Base-by-base conservation (phyloP, 2,329 filamentous ascomycete genomes). In the Sclerotinia minor region DNA sequence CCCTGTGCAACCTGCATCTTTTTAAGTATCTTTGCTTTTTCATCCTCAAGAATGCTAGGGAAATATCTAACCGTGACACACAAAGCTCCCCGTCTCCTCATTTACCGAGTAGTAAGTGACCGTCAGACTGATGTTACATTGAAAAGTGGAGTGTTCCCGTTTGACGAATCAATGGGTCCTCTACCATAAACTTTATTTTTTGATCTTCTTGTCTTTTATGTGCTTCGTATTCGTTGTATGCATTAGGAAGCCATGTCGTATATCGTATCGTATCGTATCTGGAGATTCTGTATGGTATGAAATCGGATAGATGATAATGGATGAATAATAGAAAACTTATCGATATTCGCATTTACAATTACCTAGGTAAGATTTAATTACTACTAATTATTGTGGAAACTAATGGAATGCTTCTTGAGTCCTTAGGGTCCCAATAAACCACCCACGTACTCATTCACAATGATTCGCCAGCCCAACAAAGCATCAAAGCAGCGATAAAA, bases 401-500 rank as follows among this genome's bases (percentile, higher is more conserved):
- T 35, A 35, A 35, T n/a, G n/a, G n/a, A n/a, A n/a, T 9, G 1
- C 35, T 35, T 35, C 35, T 9, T 35, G 9, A 35, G 35, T 8
- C 9, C 35, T 35, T 9, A 4, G 32, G 32, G 6, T 35, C 35
- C 5, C 35, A 35, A 35, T 35, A 35, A 35, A 35, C 35, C 35
- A 38, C 38, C 5, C 9, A 8, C 38, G 9, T 38, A 29, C 29
- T 29, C 29, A 29, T 5, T 29, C 29, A 29, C 29, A 29, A 29
- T 15, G 13, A 41, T 50, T n/a, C 50, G 13, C 61, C 49, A 57
- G 55, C 38, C 8, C 38, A 58, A 24, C 29, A 38, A 50, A n/a
- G n/a, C n/a, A n/a, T n/a, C 53, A 65, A 49, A 65, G 64, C 63
- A 21, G 41, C 52, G n/a, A 58, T 15, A 26, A 26, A 26, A 38